These are phyloP conservation scores for Coniella vitis DNA, from an alignment of 2,329 filamentous ascomycete genomes.

Conservation along the genomic window DNA sequence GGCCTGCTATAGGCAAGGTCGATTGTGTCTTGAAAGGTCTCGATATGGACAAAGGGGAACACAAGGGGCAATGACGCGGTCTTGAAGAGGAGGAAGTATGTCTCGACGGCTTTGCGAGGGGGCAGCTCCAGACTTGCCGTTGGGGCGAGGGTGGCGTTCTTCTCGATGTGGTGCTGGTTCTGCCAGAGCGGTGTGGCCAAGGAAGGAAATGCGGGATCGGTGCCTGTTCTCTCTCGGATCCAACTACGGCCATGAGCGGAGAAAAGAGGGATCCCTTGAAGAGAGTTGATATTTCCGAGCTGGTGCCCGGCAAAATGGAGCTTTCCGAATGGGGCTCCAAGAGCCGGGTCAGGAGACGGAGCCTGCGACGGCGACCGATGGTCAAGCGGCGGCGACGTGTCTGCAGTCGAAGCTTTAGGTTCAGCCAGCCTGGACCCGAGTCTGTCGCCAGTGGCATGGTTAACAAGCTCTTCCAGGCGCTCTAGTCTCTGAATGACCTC, in stretches of 20 bases:
- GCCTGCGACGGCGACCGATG: slow-evolving; percentile 2
- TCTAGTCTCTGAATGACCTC: neutral
- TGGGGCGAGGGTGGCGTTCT: neutral
- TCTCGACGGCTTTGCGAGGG: slow-evolving; percentile 22
- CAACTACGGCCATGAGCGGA: slow-evolving; percentile 40
- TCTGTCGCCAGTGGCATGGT: slow-evolving; percentile 1
- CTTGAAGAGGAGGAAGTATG: slow-evolving; percentile 28
- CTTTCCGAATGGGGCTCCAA: slow-evolving; percentile 21
- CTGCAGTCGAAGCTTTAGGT: neutral
- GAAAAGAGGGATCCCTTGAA: slow-evolving; percentile 43
- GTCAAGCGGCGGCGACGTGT: neutral
- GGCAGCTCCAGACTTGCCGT: slow-evolving; percentile 27
- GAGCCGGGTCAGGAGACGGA: slow-evolving; percentile 5
- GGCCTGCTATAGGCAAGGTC: neutral
- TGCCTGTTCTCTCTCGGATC: slow-evolving; percentile 39
- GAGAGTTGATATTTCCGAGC: slow-evolving; percentile 38
- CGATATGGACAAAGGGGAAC: slow-evolving; percentile 42
- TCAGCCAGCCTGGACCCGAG: neutral
- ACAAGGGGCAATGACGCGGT: slow-evolving; percentile 17
- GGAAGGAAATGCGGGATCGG: slow-evolving; percentile 23
- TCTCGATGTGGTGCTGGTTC: slow-evolving; percentile 15
- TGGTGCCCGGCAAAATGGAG: slow-evolving; percentile 42
- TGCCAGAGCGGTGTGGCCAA: slow-evolving; percentile 9
- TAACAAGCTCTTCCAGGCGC: slow-evolving; percentile 1
- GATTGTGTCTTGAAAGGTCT: slow-evolving; percentile 35